Conservation (phyloP, 2,329 filamentous ascomycete species). For the Sporothrix brunneoviolacea region DNA sequence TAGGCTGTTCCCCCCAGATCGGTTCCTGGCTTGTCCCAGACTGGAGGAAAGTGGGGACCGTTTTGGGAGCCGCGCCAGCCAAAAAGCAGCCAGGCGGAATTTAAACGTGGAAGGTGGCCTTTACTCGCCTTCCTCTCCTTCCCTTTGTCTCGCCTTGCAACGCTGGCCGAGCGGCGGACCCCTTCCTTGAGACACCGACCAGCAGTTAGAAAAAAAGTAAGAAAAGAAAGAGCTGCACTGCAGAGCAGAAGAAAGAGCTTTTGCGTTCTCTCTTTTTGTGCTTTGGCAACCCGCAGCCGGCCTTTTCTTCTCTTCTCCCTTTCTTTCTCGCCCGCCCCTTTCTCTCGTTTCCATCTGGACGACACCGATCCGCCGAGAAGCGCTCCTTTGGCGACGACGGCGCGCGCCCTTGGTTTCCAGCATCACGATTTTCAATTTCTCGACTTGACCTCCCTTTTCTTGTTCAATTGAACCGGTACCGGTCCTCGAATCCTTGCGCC, state of each 20-base stretch:
- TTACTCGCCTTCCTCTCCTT: no score
- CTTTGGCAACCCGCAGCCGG: no score
- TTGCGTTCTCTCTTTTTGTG: not conserved
- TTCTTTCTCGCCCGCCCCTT: not conserved
- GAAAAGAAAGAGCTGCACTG: no score
- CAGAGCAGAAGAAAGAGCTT: not conserved
- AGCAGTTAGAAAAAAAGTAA: no score
- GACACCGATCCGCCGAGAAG: no score
- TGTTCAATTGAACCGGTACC: no score
- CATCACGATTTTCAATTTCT: constrained; percentile 1
- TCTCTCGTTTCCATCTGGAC: not conserved
- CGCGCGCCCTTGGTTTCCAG: no score
- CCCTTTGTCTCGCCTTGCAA: not conserved
- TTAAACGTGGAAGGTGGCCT: constrained; percentile 12
- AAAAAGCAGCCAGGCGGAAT: constrained; percentile 1
- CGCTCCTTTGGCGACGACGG: no score
- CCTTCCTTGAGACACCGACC: no score
- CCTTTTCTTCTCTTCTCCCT: not conserved
- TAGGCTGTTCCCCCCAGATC: not conserved
- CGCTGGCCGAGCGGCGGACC: not conserved
- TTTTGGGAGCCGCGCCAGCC: no score
- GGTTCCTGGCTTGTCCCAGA: constrained; percentile 15
- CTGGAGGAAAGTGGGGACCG: constrained; percentile 6
- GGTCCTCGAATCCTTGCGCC: not conserved
- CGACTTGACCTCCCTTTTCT: not conserved